Percentiles rank a stretch among this genome's conserved stretches.
Conservation (phyloP, 768 basidiomycete genomes). For the Fomitopsis pulvina region DNA sequence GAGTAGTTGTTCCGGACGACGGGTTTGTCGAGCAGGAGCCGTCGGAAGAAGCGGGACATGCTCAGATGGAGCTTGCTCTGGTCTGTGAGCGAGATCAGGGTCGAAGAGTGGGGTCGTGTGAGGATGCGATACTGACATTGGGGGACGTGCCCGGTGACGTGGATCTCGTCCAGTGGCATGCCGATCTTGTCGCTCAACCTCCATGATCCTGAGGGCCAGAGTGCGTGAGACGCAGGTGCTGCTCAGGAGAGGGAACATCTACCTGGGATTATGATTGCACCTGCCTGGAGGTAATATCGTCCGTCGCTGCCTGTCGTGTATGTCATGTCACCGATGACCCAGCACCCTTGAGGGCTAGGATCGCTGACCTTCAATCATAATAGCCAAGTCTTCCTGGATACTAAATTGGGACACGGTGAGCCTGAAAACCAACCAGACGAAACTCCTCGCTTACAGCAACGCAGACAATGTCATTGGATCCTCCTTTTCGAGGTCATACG, state of each 20-base stretch:
- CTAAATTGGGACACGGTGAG: conserved; percentile 3
- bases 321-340: neutral
- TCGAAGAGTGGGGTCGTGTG: neutral
- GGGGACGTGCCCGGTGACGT: conserved; percentile 63
- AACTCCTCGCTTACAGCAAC: conserved; percentile 43
- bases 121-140: conserved; percentile 42
- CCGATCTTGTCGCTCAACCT: conserved; percentile 73
- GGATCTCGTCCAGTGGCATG: conserved; percentile 64
- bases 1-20: conserved; percentile 67
- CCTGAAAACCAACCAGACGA: neutral
- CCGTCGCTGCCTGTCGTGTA: conserved; percentile 50
- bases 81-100: conserved; percentile 5
- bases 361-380: conserved; percentile 13
- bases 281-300: conserved; percentile 68
- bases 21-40: conserved; percentile 59
- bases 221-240: neutral
- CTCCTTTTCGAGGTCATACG: conserved; percentile 45
- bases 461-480: conserved; percentile 57
- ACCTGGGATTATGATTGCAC: conserved; percentile 62
- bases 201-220: conserved; percentile 54
- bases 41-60: conserved; percentile 65
- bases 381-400: conserved; percentile 17
- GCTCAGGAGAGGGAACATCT: conserved; percentile 13
- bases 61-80: conserved; percentile 56
- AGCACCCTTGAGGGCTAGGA: neutral